Evolutionary conservation across 2,329 filamentous ascomycete genomes (phyloP), one percentile per base, ranked within the genome.

Genomic region (Sordariomycetes sp.): DNA sequence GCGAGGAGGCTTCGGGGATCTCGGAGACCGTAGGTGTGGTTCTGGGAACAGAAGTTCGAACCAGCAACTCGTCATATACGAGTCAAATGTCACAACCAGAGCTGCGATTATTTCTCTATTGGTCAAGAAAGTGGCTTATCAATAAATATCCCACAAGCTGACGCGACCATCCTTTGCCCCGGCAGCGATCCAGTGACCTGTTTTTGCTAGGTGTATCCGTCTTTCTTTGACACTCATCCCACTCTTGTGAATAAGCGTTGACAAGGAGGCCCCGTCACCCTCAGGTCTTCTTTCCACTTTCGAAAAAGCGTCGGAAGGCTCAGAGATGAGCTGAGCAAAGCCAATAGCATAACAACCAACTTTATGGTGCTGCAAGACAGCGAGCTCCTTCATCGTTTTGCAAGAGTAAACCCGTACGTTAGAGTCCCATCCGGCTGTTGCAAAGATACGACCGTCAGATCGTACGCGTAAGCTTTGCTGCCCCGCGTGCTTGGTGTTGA

Each of bases 141-240:
- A 88, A 55, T 92, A 98, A 38, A 96, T 79, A 61, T 95, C 86
- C 92, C 92, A 98, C 45, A 98, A 63, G 51, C 86, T 94, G 42
- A 96, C 76, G 55, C 93, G 94, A 14, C 90, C 92, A 61, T 96
- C 92, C 55, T 96, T 98, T 36, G 85, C 83, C 2, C 92, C 92
- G 2, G 78, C 86, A 14, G 82, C 92, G 33, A 96, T 56, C 88
- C 90, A 96, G 56, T 96, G 90, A 17, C 81, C 82, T 33, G 64
- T 66, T 48, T 73, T 78, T 9, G 82, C 79, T 46, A 76, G 78
- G 23, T 63, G 63, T 16, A 76, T 64, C 36, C 85, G 67, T 42
- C 75, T 72, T 23, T 78, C 71, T 39, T 75, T 81, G 32, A 86
- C 75, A 7, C 28, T 36, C 18, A 14, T 21, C 21, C 23, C 16